Conservation (phyloP, 179 eudicot species). For the Drosera spatulata region DNA sequence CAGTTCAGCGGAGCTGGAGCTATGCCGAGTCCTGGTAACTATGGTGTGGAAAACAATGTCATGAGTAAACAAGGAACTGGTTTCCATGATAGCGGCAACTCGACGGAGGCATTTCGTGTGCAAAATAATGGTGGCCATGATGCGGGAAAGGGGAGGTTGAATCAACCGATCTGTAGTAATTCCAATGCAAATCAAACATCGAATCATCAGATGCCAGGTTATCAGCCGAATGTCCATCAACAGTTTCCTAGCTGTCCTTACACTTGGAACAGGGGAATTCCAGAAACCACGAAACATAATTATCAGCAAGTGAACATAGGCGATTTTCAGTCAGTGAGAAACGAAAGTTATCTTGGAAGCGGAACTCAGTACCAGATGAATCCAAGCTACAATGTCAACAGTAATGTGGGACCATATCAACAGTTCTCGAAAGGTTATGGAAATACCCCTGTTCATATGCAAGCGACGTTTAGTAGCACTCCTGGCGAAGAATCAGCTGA, state of each 20-base stretch:
- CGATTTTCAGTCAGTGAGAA: background rate
- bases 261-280: conserved; percentile 3
- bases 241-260: conserved; percentile 6
- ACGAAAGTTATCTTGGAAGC: background rate
- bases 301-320: conserved; percentile 4
- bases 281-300: conserved; percentile 11
- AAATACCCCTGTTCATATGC: conserved; percentile 8
- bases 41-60: background rate
- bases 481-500: conserved; percentile 14
- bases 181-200: conserved; percentile 6
- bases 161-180: conserved; percentile 10
- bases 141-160: background rate
- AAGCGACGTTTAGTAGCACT: conserved; percentile 6
- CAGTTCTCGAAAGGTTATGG: conserved; percentile 13
- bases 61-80: background rate
- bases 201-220: conserved; percentile 9
- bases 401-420: conserved; percentile 9
- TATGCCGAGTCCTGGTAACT: too few species aligned
- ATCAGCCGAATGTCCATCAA: conserved; percentile 8
- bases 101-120: background rate
- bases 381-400: conserved; percentile 10
- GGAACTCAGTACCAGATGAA: conserved; percentile 4
- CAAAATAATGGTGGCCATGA: conserved; percentile 7
- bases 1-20: too few species aligned
- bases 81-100: background rate